Base-by-base conservation (phyloP, 75 land plant species). In the Pinus albicaulis region DNA sequence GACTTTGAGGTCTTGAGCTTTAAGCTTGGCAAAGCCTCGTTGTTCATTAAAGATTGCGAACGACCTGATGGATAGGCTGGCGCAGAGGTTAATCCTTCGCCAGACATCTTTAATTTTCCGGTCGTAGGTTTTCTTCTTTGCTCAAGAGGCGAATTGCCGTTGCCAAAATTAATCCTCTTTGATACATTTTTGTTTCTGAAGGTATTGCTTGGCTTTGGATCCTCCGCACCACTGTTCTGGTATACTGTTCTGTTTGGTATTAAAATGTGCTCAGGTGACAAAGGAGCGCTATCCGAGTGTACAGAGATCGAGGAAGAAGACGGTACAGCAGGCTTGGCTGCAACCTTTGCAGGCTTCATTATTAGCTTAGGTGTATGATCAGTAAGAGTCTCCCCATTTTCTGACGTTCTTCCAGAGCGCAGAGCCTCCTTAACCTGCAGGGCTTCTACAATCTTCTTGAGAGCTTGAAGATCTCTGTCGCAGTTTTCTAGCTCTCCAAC, bases 401-500 rank as follows among this genome's bases (percentile, higher is more conserved):
- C 53, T 48, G 53, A 48, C 53, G 53, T 11, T 48, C 53, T 48
- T 48, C 2, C 53, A 48, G 53, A 48, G 12, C 11, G 53, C 53
- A 48, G 12, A 48, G 53, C 53, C 8, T 69, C 48, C 23, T 69
- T 36, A 19, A 41, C 0, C 74, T 52, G 41, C 34, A 72, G 16
- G 17, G 74, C 74, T 55, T 72, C 57, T 15, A 25, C 34, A 16
- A 23, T 13, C 57, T 72, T 55, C 4, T 72, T 48, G 3, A 24
- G 19, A 72, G 56, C 74, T 55, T 59, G 61, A 19, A 59, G 68
- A 22, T 64, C 68, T 64, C 68, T 64, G 28, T 64, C 68, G 14
- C 68, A 64, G 13, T 28, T 25, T 64, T 64, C 28, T 28, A 64
- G 68, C 24, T 64, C 28, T 19, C 61, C 23, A 22, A 59, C 23